A percentile compares a stretch with the other conserved stretches of the same genome.
phyloP scores from a whole-genome alignment of 306 rosid species.

The Bauhinia variegata region DNA sequence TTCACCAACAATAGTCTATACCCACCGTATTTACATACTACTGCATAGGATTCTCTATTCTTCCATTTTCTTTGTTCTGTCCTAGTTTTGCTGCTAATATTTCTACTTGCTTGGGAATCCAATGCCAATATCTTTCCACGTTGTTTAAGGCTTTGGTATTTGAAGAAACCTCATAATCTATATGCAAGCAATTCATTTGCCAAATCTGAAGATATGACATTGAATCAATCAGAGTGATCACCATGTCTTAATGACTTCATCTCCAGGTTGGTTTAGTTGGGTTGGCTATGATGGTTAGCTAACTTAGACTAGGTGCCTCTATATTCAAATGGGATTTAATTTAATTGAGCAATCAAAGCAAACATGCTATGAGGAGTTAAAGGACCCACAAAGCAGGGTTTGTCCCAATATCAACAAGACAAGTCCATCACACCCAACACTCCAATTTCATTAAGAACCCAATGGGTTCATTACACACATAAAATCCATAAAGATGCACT shows the following conservation, averaged over 20 bases:
- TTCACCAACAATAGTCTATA: slow-evolving; percentile 5
- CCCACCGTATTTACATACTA: neutral
- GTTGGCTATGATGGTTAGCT: neutral
- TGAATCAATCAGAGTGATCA: neutral
- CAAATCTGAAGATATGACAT: slow-evolving; percentile 1
- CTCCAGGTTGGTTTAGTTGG: neutral
- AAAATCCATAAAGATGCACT: slow-evolving; percentile 8
- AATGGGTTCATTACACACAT: slow-evolving; percentile 37
- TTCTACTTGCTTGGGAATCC: neutral
- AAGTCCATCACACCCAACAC: slow-evolving; percentile 27
- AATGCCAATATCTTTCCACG: neutral
- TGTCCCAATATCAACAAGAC: slow-evolving; percentile 24
- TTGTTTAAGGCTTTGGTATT: slow-evolving; percentile 1
- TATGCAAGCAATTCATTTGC: neutral
- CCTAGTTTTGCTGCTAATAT: neutral
- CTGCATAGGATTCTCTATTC: neutral
- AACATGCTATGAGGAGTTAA: neutral
- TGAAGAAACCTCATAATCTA: neutral
- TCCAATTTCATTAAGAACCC: slow-evolving; percentile 33
- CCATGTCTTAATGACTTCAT: neutral
- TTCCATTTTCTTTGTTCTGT: neutral
- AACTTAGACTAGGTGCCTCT: neutral
- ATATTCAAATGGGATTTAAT: slow-evolving; percentile 17
- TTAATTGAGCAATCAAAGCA: slow-evolving; percentile 29
- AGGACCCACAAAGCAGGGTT: slow-evolving; percentile 37